These are phyloP conservation scores for Glycine latifolia DNA, from an alignment of 306 rosid species.

Conservation along the genomic window DNA sequence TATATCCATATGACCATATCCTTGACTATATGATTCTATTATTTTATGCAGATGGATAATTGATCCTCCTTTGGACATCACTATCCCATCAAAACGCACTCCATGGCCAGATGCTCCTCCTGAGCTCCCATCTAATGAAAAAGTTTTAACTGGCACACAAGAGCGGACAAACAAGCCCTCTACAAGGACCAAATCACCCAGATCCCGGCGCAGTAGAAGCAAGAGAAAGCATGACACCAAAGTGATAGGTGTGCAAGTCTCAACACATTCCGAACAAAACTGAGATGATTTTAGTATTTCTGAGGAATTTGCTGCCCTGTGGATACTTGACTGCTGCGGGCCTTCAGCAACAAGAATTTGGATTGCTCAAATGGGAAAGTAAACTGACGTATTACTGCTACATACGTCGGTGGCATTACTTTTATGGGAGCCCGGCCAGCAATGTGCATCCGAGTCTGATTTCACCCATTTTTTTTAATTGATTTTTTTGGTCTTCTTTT, in stretches of 20 bases:
- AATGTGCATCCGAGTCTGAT: constrained; percentile 54
- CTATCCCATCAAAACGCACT: constrained; percentile 83
- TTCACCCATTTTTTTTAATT: constrained; percentile 48
- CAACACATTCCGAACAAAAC: constrained; percentile 68
- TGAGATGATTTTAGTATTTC: constrained; percentile 47
- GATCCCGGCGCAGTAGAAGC: constrained; percentile 72
- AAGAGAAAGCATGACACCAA: constrained; percentile 88
- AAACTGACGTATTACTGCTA: constrained; percentile 40
- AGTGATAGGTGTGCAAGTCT: constrained; percentile 62
- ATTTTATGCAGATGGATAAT: constrained; percentile 78
- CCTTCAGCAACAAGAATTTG: constrained; percentile 50
- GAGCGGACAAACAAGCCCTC: constrained; percentile 64
- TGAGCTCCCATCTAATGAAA: constrained; percentile 78
- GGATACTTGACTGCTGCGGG: constrained; percentile 51
- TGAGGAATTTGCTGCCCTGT: constrained; percentile 48
- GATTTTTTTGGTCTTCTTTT: constrained; percentile 23
- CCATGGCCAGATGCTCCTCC: constrained; percentile 99
- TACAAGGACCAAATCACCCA: constrained; percentile 68
- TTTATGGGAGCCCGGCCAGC: constrained; percentile 50
- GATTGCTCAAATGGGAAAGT: constrained; percentile 50
- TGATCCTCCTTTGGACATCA: constrained; percentile 93
- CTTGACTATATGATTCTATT: constrained; percentile 38
- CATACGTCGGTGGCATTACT: constrained; percentile 37
- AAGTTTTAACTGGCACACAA: constrained; percentile 48
- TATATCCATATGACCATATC: constrained; percentile 20